Percentiles rank a stretch among this genome's conserved stretches.
Evolutionary conservation across 441 rosid genomes (phyloP).

Genomic region (Populus hybrid): DNA sequence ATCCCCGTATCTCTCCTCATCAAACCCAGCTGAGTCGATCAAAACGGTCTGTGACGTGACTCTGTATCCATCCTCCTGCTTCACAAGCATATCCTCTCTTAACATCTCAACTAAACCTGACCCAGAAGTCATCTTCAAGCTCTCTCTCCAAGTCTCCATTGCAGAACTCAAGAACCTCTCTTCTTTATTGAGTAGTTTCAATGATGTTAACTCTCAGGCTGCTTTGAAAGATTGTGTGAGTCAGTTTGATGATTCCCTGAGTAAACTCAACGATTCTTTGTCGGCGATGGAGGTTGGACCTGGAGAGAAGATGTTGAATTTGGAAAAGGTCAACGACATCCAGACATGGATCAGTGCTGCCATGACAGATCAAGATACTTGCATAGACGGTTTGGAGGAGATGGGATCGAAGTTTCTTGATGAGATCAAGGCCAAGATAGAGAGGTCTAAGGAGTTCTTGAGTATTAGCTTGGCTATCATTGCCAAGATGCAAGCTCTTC

Average conservation of each 20-base stretch:
- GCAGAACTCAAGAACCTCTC: conserved; percentile 33
- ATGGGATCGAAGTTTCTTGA: conserved; percentile 50
- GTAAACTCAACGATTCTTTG: conserved; percentile 54
- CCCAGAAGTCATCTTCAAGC: conserved; percentile 53
- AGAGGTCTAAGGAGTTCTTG: conserved; percentile 41
- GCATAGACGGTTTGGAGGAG: conserved; percentile 77
- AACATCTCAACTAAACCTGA: conserved; percentile 30
- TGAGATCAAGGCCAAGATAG: conserved; percentile 38
- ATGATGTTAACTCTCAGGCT: conserved; percentile 34
- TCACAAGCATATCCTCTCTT: conserved; percentile 48
- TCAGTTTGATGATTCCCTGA: conserved; percentile 48
- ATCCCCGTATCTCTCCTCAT: conserved; percentile 26
- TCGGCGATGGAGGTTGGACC: conserved; percentile 34
- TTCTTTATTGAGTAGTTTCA: conserved; percentile 28
- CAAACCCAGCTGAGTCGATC: conserved; percentile 36
- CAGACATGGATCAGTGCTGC: conserved; percentile 83
- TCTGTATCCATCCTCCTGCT: conserved; percentile 58
- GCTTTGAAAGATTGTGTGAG: conserved; percentile 52
- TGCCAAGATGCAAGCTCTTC: conserved; percentile 48
- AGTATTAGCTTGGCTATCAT: conserved; percentile 75
- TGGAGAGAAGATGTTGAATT: conserved; percentile 41
- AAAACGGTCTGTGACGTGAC: conserved; percentile 54
- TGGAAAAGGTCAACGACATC: conserved; percentile 41
- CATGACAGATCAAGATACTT: conserved; percentile 66
- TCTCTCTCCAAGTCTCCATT: conserved; percentile 42